Evolutionary conservation across 2,329 filamentous ascomycete species (phyloP).

Genomic region (Colletotrichum tabaci): DNA sequence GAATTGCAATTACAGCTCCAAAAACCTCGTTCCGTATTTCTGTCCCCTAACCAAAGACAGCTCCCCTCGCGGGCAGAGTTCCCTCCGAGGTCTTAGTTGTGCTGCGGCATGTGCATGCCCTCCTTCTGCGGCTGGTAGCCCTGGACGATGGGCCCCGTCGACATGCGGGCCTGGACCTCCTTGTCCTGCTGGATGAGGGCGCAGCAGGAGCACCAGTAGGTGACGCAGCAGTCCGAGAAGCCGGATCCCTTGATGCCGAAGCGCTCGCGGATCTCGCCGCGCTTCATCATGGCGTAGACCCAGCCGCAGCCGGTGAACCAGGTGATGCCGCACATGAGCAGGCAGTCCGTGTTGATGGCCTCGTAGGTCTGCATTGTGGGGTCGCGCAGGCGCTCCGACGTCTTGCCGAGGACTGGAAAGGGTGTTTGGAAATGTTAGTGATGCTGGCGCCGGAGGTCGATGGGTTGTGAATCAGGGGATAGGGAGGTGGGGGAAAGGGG

Average conservation of each 20-base stretch:
- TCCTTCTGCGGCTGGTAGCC: conserved; percentile 56
- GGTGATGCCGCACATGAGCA: conserved; percentile 56
- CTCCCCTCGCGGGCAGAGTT: too few relatives aligned
- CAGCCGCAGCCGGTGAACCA: conserved; percentile 60
- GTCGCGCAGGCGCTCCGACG: conserved; percentile 60
- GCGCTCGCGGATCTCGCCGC: conserved; percentile 66
- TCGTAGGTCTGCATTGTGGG: conserved; percentile 58
- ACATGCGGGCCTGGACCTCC: conserved; percentile 58
- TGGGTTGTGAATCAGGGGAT: too few relatives aligned
- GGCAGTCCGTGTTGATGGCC: conserved; percentile 59
- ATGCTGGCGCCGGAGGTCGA: neutral
- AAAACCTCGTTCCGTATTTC: neutral
- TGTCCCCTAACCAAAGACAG: neutral
- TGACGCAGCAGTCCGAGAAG: conserved; percentile 64
- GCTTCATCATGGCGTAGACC: conserved; percentile 67
- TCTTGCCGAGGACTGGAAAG: conserved; percentile 59
- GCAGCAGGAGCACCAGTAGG: conserved; percentile 71
- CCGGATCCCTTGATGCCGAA: conserved; percentile 68
- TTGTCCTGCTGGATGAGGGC: conserved; percentile 72
- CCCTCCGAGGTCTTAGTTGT: conserved; percentile 13
- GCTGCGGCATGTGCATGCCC: conserved; percentile 55
- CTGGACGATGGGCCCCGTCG: conserved; percentile 48
- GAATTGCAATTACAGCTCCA: neutral
- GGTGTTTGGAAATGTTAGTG: neutral
- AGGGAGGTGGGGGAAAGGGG: too few relatives aligned